Percentiles rank a stretch among this genome's conserved stretches.
Conservation (phyloP, 768 basidiomycete genomes). For the Baorangia bicolor region DNA sequence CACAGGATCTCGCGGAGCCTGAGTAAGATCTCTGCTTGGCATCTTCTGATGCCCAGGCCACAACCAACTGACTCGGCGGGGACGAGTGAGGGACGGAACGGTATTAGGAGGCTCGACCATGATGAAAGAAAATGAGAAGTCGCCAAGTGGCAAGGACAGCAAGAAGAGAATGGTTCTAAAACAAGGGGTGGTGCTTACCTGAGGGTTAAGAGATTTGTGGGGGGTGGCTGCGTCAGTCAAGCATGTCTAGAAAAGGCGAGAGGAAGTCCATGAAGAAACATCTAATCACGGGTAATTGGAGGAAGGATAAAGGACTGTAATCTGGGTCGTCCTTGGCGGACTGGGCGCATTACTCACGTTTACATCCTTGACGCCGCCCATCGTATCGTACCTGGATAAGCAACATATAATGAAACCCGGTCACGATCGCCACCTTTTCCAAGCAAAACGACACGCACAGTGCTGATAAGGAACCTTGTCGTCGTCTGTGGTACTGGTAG, state of each 20-base stretch:
- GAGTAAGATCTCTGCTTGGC: conserved; percentile 16
- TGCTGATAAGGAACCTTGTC: not conserved
- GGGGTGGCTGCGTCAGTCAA: conserved; percentile 33
- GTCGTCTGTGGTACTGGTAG: conserved; percentile 7
- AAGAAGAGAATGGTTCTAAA: conserved; percentile 11
- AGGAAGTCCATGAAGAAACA: conserved; percentile 11
- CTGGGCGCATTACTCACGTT: conserved; percentile 29
- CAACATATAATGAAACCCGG: not conserved
- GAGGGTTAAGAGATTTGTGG: conserved; percentile 24
- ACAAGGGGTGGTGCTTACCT: conserved; percentile 31
- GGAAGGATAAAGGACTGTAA: not conserved
- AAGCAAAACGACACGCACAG: conserved; percentile 8
- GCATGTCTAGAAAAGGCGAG: conserved; percentile 27
- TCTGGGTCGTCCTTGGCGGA: conserved; percentile 22
- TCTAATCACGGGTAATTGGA: conserved; percentile 7
- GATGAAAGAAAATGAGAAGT: conserved; percentile 11
- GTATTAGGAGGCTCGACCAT: conserved; percentile 23
- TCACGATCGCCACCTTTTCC: not conserved
- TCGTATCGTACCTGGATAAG: conserved; percentile 11
- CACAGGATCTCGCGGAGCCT: conserved; percentile 16
- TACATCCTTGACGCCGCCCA: conserved; percentile 27
- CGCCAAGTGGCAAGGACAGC: not conserved
- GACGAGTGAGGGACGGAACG: conserved; percentile 5
- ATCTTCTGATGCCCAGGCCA: conserved; percentile 28
- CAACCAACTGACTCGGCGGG: conserved; percentile 29